Percentiles rank a stretch among this genome's conserved stretches.
Conservation (phyloP, 345 rosid species). For the Draba incana region DNA sequence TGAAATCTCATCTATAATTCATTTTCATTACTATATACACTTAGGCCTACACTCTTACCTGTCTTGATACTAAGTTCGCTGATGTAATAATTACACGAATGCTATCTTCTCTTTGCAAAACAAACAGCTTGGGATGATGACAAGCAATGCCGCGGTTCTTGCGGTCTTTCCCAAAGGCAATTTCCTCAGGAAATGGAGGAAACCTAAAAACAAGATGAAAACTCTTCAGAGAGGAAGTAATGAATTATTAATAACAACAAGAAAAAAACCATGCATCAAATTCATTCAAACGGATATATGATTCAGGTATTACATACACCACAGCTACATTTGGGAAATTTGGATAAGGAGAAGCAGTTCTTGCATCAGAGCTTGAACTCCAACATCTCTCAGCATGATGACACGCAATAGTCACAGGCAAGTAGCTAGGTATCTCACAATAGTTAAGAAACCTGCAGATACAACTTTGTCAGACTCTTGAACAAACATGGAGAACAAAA, state of each 20-base stretch:
- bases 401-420: conserved; percentile 89
- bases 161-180: conserved; percentile 85
- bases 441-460: conserved; percentile 67
- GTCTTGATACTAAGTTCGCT: conserved; percentile 83
- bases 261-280: background rate
- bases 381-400: conserved; percentile 81
- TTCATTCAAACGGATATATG: background rate
- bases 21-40: conserved; percentile 17
- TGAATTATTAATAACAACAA: background rate
- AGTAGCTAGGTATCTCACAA: conserved; percentile 69
- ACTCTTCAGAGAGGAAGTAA: conserved; percentile 22
- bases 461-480: conserved; percentile 33
- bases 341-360: conserved; percentile 61
- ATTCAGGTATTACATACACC: conserved; percentile 57
- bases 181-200: conserved; percentile 81
- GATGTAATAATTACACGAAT: conserved; percentile 78
- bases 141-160: conserved; percentile 88
- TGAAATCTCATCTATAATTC: conserved; percentile 16
- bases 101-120: conserved; percentile 77
- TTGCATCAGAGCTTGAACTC: conserved; percentile 66
- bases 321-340: conserved; percentile 69
- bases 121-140: conserved; percentile 89
- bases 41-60: conserved; percentile 51
- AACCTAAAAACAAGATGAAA: conserved; percentile 51
- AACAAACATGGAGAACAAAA: conserved; percentile 19